phyloP scores from a whole-genome alignment of 2,329 filamentous ascomycete genomes.

The Pseudocercospora ulei region DNA sequence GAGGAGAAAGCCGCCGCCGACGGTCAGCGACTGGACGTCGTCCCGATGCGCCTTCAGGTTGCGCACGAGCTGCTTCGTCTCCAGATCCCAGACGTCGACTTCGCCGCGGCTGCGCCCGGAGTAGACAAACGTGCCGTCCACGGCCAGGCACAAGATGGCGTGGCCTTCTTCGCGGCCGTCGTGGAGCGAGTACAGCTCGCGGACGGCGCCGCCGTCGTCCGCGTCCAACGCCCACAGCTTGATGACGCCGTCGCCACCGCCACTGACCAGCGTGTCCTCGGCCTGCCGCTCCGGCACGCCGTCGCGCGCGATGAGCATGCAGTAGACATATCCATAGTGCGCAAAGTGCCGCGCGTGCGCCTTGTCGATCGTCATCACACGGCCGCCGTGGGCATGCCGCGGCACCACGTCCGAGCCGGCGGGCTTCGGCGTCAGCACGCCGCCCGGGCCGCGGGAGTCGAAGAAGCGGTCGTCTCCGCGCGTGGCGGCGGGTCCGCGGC shows the following conservation, averaged over 20 bases:
- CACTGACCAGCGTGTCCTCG: constrained; percentile 74
- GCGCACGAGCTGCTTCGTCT: constrained; percentile 80
- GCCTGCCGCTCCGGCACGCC: constrained; percentile 60
- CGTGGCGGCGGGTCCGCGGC: constrained; percentile 44
- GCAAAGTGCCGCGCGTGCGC: constrained; percentile 78
- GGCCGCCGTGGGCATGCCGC: constrained; percentile 48
- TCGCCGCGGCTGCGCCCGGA: constrained; percentile 78
- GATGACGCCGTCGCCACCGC: constrained; percentile 85
- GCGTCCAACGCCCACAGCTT: constrained; percentile 78
- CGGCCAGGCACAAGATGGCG: constrained; percentile 63
- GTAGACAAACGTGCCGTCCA: constrained; percentile 88
- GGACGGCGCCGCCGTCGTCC: constrained; percentile 51
- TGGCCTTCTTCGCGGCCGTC: constrained; percentile 51
- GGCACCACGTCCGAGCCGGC: constrained; percentile 46
- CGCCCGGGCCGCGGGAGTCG: constrained; percentile 78
- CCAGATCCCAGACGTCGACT: constrained; percentile 92
- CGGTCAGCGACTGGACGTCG: constrained; percentile 76
- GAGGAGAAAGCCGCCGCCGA: constrained; percentile 76
- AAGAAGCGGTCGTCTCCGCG: constrained; percentile 76
- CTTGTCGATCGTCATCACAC: constrained; percentile 69
- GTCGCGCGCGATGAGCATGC: constrained; percentile 77
- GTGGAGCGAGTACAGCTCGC: constrained; percentile 58
- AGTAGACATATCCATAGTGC: constrained; percentile 91
- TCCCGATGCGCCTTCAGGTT: constrained; percentile 71
- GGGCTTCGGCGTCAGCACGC: constrained; percentile 64